Conservation (phyloP, 2,329 filamentous ascomycete genomes). For the Oidium heveae region DNA sequence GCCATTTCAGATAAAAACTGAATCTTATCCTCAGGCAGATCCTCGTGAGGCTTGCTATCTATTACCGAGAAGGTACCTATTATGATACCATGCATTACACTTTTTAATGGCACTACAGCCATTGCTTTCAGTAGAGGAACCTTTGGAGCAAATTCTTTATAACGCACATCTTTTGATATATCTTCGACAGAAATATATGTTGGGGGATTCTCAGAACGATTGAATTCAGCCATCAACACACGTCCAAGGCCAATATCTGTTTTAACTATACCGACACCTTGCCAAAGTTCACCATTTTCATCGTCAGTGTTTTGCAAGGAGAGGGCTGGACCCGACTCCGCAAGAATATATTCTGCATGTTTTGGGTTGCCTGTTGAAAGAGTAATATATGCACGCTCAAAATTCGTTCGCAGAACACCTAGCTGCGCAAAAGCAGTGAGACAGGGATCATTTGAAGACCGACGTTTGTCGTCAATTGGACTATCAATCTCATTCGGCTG, state of each 20-base stretch:
- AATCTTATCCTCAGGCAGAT: conserved; percentile 21
- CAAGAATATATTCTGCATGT: conserved; percentile 8
- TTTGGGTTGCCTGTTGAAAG: conserved; percentile 5
- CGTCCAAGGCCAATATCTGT: conserved; percentile 4
- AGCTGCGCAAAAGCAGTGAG: conserved; percentile 23
- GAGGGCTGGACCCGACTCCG: conserved; percentile 9
- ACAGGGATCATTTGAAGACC: conserved; percentile 16
- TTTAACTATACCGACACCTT: conserved; percentile 8
- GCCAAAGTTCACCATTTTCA: conserved; percentile 10
- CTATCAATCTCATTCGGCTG: conserved; percentile 2
- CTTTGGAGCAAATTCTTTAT: conserved; percentile 9
- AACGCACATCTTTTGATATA: conserved; percentile 16
- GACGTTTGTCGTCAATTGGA: conserved; percentile 1
- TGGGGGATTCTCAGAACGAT: conserved; percentile 3
- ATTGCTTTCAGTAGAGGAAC: conserved; percentile 20
- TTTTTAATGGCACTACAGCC: conserved; percentile 34
- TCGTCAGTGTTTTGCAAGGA: conserved; percentile 11
- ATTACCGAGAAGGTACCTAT: conserved; percentile 36
- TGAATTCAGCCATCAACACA: conserved; percentile 6
- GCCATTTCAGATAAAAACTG: conserved; percentile 31
- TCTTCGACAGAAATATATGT: conserved; percentile 15
- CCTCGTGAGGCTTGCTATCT: conserved; percentile 28
- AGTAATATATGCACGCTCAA: conserved; percentile 22
- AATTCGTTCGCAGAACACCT: conserved; percentile 21
- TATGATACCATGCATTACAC: conserved; percentile 24